A percentile compares a stretch with the other conserved stretches of the same genome.
Conservation (phyloP, 371 early-diverging fungal species). For the Mortierella sp. region DNA sequence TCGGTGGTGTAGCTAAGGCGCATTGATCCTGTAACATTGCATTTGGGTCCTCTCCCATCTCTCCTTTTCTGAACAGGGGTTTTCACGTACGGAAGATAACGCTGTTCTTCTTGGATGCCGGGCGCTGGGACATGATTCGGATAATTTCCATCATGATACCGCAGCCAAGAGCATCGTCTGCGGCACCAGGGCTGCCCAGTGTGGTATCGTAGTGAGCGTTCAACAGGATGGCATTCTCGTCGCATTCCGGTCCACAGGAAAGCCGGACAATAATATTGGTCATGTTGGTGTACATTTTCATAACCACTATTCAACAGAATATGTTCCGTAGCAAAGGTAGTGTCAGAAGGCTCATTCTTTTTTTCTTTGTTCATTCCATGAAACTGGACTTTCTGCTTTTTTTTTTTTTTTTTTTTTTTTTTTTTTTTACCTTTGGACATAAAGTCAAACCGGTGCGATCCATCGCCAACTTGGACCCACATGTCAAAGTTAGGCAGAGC, state of each 20-base stretch:
- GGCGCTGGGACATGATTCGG: conserved; percentile 67
- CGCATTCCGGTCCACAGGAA: conserved; percentile 73
- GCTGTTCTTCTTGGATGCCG: conserved; percentile 60
- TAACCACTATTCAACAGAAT: conserved; percentile 57
- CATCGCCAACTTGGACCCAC: conserved; percentile 67
- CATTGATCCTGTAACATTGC: too few species aligned
- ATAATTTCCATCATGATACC: conserved; percentile 81
- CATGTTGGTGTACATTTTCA: conserved; percentile 75
- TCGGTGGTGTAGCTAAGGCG: not conserved
- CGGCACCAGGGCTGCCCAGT: conserved; percentile 67
- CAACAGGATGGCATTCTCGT: conserved; percentile 72
- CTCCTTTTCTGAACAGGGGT: not conserved
- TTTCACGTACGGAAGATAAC: conserved; percentile 68
- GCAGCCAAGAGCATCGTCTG: conserved; percentile 77
- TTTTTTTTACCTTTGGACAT: conserved; percentile 76
- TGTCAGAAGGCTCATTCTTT: too few species aligned
- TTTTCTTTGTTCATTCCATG: too few species aligned
- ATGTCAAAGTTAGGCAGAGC: conserved; percentile 69
- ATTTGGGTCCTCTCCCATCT: too few species aligned
- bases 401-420: too few species aligned
- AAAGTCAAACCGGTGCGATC: conserved; percentile 78
- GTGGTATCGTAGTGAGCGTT: conserved; percentile 82
- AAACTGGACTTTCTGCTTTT: too few species aligned
- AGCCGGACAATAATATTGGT: conserved; percentile 80
- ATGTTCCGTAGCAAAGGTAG: too few species aligned